phyloP scores from a whole-genome alignment of 495 filamentous ascomycete species.

The Emericellopsis terricola region DNA sequence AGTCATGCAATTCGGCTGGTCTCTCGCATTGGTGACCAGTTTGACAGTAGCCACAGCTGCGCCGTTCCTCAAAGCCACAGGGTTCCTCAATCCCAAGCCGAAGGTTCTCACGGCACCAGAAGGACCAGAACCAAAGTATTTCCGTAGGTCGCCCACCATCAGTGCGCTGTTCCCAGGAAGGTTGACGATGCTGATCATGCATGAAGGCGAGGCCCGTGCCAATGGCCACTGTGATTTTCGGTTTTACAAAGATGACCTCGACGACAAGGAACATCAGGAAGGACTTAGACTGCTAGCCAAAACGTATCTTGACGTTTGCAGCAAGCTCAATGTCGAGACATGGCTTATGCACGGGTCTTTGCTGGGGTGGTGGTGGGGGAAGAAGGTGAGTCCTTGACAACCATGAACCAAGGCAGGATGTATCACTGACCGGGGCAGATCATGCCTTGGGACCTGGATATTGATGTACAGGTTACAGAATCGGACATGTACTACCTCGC shows the following conservation, averaged over 20 bases:
- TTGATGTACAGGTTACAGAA: constrained; percentile 53
- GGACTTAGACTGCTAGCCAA: constrained; percentile 37
- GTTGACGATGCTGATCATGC: no score
- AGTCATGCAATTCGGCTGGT: no score
- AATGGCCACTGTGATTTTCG: constrained; percentile 48
- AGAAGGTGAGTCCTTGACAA: constrained; percentile 6
- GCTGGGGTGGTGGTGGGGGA: constrained; percentile 15
- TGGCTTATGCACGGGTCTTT: constrained; percentile 13
- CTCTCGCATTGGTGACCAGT: no score
- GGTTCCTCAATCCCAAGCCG: no score
- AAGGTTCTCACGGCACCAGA: no score
- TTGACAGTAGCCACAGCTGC: no score
- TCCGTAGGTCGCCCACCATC: no score
- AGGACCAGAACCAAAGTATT: no score
- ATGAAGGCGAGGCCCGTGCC: no score
- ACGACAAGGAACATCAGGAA: constrained; percentile 25
- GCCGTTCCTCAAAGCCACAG: no score
- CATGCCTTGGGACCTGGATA: constrained; percentile 60
- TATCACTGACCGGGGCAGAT: constrained; percentile 18
- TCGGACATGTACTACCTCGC: constrained; percentile 46
- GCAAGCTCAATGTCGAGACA: constrained; percentile 19
- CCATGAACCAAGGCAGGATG: background rate
- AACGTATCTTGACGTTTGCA: constrained; percentile 46
- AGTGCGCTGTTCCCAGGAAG: no score
- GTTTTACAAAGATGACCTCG: constrained; percentile 30